Evolutionary conservation across 2,329 filamentous ascomycete species (phyloP).

Genomic region (Herpotrichia juniperi): DNA sequence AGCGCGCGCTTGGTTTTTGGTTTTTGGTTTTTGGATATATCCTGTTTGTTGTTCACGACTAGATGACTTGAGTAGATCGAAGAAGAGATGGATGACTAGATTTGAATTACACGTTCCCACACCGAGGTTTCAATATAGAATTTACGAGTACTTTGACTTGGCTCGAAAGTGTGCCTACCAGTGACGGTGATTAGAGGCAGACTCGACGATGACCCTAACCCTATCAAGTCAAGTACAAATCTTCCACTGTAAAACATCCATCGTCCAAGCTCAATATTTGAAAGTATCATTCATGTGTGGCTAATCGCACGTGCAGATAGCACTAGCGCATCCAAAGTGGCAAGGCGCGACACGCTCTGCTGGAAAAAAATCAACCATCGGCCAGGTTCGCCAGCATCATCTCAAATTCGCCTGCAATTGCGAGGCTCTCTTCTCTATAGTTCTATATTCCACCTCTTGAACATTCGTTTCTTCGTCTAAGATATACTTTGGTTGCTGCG

Average conservation of each 20-base stretch:
- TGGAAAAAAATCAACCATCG: slow-evolving; percentile 25
- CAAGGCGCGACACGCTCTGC: slow-evolving; percentile 19
- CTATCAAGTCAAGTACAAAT: neutral
- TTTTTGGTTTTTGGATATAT: neutral
- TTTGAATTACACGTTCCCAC: no score
- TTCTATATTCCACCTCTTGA: slow-evolving; percentile 11
- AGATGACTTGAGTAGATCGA: no score
- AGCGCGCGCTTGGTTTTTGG: neutral
- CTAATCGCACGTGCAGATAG: slow-evolving; percentile 20
- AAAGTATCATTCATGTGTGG: neutral
- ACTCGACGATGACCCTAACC: no score
- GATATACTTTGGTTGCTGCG: slow-evolving; percentile 22
- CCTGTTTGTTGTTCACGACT: no score
- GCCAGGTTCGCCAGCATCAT: slow-evolving; percentile 18
- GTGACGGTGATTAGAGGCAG: no score
- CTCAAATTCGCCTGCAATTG: slow-evolving; percentile 19
- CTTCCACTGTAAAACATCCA: neutral
- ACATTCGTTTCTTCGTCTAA: slow-evolving; percentile 15
- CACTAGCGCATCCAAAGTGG: slow-evolving; percentile 22
- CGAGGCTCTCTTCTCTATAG: slow-evolving; percentile 14
- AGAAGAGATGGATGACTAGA: no score
- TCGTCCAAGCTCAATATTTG: neutral
- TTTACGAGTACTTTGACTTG: no score
- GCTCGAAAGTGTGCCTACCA: no score
- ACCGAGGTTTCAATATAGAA: no score